Evolutionary conservation across 768 basidiomycete genomes (phyloP), one percentile per base, ranked within the genome.

Genomic region (Termitomyces sp.): DNA sequence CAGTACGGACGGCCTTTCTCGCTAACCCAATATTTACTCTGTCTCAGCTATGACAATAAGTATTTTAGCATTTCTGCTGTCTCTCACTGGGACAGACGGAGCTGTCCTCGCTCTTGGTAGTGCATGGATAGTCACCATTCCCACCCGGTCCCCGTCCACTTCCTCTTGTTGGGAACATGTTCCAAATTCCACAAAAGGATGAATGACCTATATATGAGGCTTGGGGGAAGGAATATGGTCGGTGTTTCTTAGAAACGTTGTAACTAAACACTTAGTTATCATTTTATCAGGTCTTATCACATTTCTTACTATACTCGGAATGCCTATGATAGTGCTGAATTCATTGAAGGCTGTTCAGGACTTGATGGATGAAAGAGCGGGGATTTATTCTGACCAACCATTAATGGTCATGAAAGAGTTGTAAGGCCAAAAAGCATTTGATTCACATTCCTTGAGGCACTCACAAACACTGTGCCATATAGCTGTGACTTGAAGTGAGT

Each of bases 371-470:
- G 56, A 61, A 50, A 43, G 62, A 40, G 45, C 59, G 23, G 53
- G 41, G 8, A 63, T 56, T 40, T 68, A 64, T 49, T 68, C 66
- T 17, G 55, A 62, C n/a, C 64, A 66, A 40, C 63, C 63, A 48
- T 48, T 60, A 19, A 61, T 61, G 60, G 60, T 44, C 57, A 61
- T 61, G 57, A 61, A 61, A 53, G 60, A 63, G 52, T 58, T 61
- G 60, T 63, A 50, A 57, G 51, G 30, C 21, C n/a, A 49, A 44
- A 53, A 50, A 28, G 15, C 5, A 15, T 51, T 51, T 26, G 42
- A 37, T 33, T 55, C 37, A 26, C 44, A 45, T 41, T 52, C 48
- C 41, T 21, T 11, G 44, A 41, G 35, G 28, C 17, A 45, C 35
- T 47, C 4, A 33, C 23, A 37, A 35, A 23, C 12, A 44, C 31